phyloP scores from a whole-genome alignment of 148 eudicot species.

The Spergularia marina region DNA sequence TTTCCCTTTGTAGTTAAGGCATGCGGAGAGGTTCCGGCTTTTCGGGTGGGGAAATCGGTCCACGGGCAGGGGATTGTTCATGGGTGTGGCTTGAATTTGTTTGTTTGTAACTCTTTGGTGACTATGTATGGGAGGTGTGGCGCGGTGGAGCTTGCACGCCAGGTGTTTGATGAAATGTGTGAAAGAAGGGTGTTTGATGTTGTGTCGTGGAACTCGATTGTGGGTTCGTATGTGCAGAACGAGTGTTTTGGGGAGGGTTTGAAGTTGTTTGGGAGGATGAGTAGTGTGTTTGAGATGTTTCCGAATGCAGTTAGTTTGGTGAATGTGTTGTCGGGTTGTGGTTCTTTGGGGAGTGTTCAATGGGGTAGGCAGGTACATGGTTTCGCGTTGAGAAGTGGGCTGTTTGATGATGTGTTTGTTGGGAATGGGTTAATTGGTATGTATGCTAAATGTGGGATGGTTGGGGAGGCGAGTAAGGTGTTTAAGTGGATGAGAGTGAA shows the following conservation, averaged over 20 bases:
- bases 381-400: slow-evolving; percentile 40
- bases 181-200: slow-evolving; percentile 46
- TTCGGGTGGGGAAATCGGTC: slow-evolving; percentile 32
- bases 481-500: slow-evolving; percentile 53
- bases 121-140: slow-evolving; percentile 66
- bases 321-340: slow-evolving; percentile 66
- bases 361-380: slow-evolving; percentile 56
- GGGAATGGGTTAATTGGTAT: slow-evolving; percentile 66
- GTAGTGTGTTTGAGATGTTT: slow-evolving; percentile 7
- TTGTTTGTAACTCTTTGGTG: slow-evolving; percentile 50
- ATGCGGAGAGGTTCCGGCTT: slow-evolving; percentile 38
- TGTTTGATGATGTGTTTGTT: slow-evolving; percentile 53
- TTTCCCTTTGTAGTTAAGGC: slow-evolving; percentile 64
- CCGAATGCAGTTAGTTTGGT: slow-evolving; percentile 63
- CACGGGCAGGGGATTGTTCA: slow-evolving; percentile 35
- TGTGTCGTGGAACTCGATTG: slow-evolving; percentile 73
- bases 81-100: slow-evolving; percentile 56
- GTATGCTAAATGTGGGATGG: slow-evolving; percentile 67
- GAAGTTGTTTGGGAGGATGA: slow-evolving; percentile 46
- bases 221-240: slow-evolving; percentile 48
- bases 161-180: slow-evolving; percentile 52
- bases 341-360: slow-evolving; percentile 25
- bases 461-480: slow-evolving; percentile 56
- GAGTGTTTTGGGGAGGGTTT: slow-evolving; percentile 36
- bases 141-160: slow-evolving; percentile 33